Evolutionary conservation across 441 rosid species (phyloP).

Genomic region (Adansonia madagascariensis): DNA sequence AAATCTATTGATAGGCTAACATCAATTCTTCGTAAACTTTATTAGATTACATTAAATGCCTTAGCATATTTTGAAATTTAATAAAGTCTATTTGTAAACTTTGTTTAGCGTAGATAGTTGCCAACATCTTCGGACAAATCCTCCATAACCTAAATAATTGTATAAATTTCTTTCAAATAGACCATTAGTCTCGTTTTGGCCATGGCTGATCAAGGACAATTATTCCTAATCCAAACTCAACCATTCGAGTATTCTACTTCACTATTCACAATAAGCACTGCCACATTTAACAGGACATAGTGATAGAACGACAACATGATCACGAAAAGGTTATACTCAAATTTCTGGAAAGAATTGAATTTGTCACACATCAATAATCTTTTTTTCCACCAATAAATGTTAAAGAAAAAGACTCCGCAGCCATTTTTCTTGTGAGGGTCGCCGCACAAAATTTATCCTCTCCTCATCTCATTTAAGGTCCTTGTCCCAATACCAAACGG

Average conservation of each 20-base stretch:
- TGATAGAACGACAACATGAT: not conserved
- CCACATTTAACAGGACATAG: not conserved
- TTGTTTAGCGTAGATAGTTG: not conserved
- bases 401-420: not conserved
- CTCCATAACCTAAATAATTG: not conserved
- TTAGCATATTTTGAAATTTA: not conserved
- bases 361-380: not conserved
- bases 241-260: not conserved
- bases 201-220: not conserved
- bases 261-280: not conserved
- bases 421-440: not conserved
- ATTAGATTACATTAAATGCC: not conserved
- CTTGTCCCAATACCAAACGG: not conserved
- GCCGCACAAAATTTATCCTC: conserved; percentile 16
- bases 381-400: not conserved
- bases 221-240: not conserved
- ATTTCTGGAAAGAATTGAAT: conserved; percentile 10
- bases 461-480: not conserved
- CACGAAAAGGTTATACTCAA: not conserved
- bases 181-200: not conserved
- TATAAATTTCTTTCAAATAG: not conserved
- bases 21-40: no score
- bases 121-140: not conserved
- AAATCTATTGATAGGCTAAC: not conserved
- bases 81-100: not conserved